Evolutionary conservation across 768 basidiomycete species (phyloP).

Genomic region (Lactarius indigo): DNA sequence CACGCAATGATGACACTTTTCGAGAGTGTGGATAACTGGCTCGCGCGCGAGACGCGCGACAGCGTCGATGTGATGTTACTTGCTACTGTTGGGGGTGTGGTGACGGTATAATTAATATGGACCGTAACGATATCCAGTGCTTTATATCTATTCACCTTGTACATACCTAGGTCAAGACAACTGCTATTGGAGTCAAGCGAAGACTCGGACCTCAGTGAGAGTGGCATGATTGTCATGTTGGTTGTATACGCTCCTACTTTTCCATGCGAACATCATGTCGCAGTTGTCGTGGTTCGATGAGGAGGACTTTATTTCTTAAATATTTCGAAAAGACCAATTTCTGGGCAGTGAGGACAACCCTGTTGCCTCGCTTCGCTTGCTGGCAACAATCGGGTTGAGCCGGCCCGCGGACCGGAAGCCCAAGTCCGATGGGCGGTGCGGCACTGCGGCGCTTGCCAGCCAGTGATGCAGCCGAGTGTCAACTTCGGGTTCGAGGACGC

Average conservation of each 20-base stretch:
- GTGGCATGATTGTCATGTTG: too few species aligned
- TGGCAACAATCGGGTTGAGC: not conserved
- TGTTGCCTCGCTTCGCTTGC: too few species aligned
- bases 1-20: constrained; percentile 69
- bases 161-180: not conserved
- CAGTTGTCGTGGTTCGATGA: too few species aligned
- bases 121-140: not conserved
- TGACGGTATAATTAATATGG: constrained; percentile 34
- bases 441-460: not conserved
- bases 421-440: not conserved
- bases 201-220: too few species aligned
- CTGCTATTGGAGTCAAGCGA: too few species aligned
- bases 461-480: not conserved
- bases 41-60: constrained; percentile 58
- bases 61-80: constrained; percentile 65
- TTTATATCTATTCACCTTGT: not conserved
- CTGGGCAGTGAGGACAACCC: not conserved
- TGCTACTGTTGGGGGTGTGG: constrained; percentile 67
- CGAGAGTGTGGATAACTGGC: constrained; percentile 69
- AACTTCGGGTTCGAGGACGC: not conserved
- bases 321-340: not conserved
- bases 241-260: too few species aligned
- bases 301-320: too few species aligned
- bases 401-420: not conserved
- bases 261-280: too few species aligned